Base-by-base conservation (phyloP, 352 stramenopile species). In the Hyaloperonospora arabidopsidis region DNA sequence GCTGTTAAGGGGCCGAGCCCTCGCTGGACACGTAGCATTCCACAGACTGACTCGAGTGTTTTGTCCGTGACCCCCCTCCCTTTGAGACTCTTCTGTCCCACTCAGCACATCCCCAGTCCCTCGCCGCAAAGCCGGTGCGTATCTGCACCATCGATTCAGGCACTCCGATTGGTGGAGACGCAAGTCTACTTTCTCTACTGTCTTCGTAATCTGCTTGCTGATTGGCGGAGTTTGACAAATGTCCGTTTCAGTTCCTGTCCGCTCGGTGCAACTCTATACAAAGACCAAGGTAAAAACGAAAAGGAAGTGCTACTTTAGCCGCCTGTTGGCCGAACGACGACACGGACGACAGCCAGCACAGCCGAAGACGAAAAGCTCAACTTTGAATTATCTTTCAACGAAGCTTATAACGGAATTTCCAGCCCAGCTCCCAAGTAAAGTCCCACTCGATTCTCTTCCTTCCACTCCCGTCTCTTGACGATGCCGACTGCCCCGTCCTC, bases 401-500 rank as follows among this genome's bases (percentile, higher is more conserved):
- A 39, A 21, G 19, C 29, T 70, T 68, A 78, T 53, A 75, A 73
- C 56, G 40, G 49, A 76, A 78, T 74, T 69, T 70, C 41, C 71
- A 54, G 45, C 64, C 51, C 32, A 66, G 49, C 47, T 36, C 53
- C 51, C 28, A 72, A 68, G 54, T 49, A 17, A 25, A 29, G 25
- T 29, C 25, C 25, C 25, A 3, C 25, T 29, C 25, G 25, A 8
- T 29, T 7, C 25, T 7, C 25, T 29, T 7, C 5, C 21, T 29
- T 29, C 25, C 25, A 3, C 25, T 29, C 25, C 5, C 21, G 29
- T 46, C 0, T 23, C 14, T 23, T 21, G 11, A 66, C 58, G 63
- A 86, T 86, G 68, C 56, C 74, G 50, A 66, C 74, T 29, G 54
- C 72, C 51, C 60, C 74, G 12, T 72, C 64, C 45, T 66, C 63